phyloP scores from a whole-genome alignment of 2,329 filamentous ascomycete species.

The Penicillium rolfsii region DNA sequence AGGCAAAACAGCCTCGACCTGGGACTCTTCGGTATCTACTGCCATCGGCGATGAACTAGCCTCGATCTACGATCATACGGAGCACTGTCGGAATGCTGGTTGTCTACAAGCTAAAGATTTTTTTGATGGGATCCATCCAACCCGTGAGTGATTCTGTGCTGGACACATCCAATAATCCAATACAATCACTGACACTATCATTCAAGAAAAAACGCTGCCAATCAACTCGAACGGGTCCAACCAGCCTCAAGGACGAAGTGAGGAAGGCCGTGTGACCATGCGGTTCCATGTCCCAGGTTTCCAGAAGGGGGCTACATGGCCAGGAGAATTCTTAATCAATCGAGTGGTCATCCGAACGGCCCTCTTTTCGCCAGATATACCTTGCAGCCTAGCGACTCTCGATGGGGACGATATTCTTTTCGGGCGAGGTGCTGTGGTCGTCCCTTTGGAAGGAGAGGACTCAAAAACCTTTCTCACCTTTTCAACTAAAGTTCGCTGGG shows the following conservation, averaged over 20 bases:
- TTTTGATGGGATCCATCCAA: constrained; percentile 4
- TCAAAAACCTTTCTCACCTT: constrained; percentile 10
- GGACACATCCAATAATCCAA: neutral
- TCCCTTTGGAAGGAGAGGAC: constrained; percentile 5
- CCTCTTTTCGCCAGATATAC: constrained; percentile 10
- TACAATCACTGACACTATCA: constrained; percentile 2
- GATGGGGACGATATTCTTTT: constrained; percentile 7
- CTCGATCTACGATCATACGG: constrained; percentile 4
- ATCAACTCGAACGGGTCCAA: constrained; percentile 5
- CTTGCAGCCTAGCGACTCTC: constrained; percentile 6
- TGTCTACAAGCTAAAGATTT: constrained; percentile 9
- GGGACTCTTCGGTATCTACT: constrained; percentile 6
- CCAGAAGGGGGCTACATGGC: constrained; percentile 11
- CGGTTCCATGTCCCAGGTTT: constrained; percentile 8
- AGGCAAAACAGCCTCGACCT: constrained; percentile 10
- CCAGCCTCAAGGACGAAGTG: constrained; percentile 7
- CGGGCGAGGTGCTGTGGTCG: constrained; percentile 10
- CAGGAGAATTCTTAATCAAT: constrained; percentile 8
- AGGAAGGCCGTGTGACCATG: constrained; percentile 9
- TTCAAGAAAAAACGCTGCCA: constrained; percentile 5
- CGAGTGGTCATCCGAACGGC: constrained; percentile 6
- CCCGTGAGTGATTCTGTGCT: constrained; percentile 7
- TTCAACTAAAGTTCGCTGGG: constrained; percentile 1
- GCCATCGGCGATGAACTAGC: constrained; percentile 9
- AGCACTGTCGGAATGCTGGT: constrained; percentile 7